phyloP scores from a whole-genome alignment of 805 yeast species.

The Blastobotrys robertii region DNA sequence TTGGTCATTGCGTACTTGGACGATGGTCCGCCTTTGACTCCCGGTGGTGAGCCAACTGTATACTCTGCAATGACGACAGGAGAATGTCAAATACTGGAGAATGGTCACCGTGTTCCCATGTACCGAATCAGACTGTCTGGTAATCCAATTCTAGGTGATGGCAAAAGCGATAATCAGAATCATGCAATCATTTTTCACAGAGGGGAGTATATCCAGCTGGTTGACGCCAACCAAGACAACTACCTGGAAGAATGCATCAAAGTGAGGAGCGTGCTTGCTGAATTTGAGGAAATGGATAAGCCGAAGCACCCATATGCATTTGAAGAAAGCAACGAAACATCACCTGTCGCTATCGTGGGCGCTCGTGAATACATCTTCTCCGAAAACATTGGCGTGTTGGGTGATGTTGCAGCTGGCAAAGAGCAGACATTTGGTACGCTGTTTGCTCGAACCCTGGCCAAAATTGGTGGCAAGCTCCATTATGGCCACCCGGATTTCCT shows the following conservation, averaged over 20 bases:
- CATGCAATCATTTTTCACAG: slow-evolving; percentile 77
- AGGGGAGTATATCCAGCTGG: slow-evolving; percentile 90
- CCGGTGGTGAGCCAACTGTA: slow-evolving; percentile 36
- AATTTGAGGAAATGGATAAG: slow-evolving; percentile 68
- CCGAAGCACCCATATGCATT: slow-evolving; percentile 46
- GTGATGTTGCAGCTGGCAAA: slow-evolving; percentile 95
- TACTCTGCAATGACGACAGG: slow-evolving; percentile 68
- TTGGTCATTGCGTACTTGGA: slow-evolving; percentile 44
- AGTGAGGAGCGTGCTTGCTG: slow-evolving; percentile 77
- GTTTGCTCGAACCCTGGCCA: slow-evolving; percentile 87
- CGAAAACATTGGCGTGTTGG: slow-evolving; percentile 84
- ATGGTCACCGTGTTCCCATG: slow-evolving; percentile 51
- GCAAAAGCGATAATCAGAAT: slow-evolving; percentile 93
- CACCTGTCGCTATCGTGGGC: slow-evolving; percentile 76
- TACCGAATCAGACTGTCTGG: slow-evolving; percentile 75
- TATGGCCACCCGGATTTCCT: slow-evolving; percentile 96
- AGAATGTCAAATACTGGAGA: slow-evolving; percentile 43
- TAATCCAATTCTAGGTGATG: slow-evolving; percentile 92
- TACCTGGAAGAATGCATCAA: slow-evolving; percentile 90
- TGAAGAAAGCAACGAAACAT: slow-evolving; percentile 15
- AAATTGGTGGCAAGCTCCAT: slow-evolving; percentile 89
- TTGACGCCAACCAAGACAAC: slow-evolving; percentile 95
- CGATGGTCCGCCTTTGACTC: slow-evolving; percentile 33
- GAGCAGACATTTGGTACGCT: slow-evolving; percentile 96
- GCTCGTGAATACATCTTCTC: slow-evolving; percentile 93